Conservation (phyloP, 192 early-diverging fungal genomes). For the Backusella tuberculispora region DNA sequence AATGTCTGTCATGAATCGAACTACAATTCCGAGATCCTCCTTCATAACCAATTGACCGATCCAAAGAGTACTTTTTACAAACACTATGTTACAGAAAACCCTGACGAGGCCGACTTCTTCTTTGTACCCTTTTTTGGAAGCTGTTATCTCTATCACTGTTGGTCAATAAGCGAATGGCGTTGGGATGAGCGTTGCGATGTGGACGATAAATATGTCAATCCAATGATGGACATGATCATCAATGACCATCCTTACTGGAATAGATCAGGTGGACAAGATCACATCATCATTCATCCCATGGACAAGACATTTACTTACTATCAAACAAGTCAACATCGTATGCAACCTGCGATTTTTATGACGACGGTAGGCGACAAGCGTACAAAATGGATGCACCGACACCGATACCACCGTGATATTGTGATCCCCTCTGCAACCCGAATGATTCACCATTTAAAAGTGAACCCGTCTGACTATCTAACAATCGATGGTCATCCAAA, state of each 20-base stretch:
- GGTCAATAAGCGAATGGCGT: slow-evolving; percentile 42
- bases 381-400: slow-evolving; percentile 19
- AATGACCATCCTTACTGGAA: slow-evolving; percentile 49
- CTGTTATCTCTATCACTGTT: slow-evolving; percentile 50
- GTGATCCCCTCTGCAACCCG: slow-evolving; percentile 48
- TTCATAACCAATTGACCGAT: slow-evolving; percentile 42
- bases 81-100: slow-evolving; percentile 52
- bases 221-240: slow-evolving; percentile 49
- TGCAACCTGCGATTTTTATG: slow-evolving; percentile 47
- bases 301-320: slow-evolving; percentile 46
- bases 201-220: slow-evolving; percentile 45
- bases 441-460: slow-evolving; percentile 35
- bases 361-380: slow-evolving; percentile 54
- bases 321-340: slow-evolving; percentile 23
- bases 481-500: slow-evolving; percentile 33
- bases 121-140: slow-evolving; percentile 53
- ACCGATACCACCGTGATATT: slow-evolving; percentile 43
- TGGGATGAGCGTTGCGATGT: slow-evolving; percentile 44
- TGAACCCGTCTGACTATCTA: slow-evolving; percentile 33
- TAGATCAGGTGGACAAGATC: slow-evolving; percentile 37
- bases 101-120: slow-evolving; percentile 49
- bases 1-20: slow-evolving; percentile 39
- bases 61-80: slow-evolving; percentile 36
- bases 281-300: slow-evolving; percentile 56
- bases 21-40: slow-evolving; percentile 48